Percentiles rank a stretch among this genome's conserved stretches.
Conservation (phyloP, 805 yeast species). For the Lachancea quebecensis region DNA sequence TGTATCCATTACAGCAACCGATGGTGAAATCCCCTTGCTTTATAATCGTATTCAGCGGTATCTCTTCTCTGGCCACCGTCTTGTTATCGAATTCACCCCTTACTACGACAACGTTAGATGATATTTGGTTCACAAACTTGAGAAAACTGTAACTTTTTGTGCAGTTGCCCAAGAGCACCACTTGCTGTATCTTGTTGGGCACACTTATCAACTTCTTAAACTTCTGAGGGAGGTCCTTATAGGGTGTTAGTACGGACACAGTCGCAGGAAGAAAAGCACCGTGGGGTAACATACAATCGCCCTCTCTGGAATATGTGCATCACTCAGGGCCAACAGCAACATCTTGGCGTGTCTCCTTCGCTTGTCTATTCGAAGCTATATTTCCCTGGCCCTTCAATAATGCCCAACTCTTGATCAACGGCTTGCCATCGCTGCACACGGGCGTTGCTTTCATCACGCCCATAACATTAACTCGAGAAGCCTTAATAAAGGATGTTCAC, state of each 20-base stretch:
- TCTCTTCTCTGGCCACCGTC: slow-evolving; percentile 25
- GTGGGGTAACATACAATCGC: slow-evolving; percentile 45
- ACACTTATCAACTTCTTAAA: slow-evolving; percentile 63
- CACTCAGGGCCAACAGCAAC: slow-evolving; percentile 81
- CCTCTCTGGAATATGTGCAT: slow-evolving; percentile 82
- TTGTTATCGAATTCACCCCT: slow-evolving; percentile 74
- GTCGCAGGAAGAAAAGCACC: neutral
- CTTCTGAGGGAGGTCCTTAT: slow-evolving; percentile 41
- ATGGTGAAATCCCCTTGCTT: slow-evolving; percentile 65
- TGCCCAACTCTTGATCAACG: neutral
- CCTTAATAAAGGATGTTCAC: too few species aligned
- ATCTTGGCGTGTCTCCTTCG: slow-evolving; percentile 28
- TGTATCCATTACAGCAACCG: slow-evolving; percentile 81
- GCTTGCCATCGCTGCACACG: neutral
- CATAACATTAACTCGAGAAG: too few species aligned
- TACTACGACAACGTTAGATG: slow-evolving; percentile 68
- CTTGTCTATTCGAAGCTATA: neutral
- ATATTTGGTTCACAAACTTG: slow-evolving; percentile 56
- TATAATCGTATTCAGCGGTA: slow-evolving; percentile 61
- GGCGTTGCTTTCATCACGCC: neutral
- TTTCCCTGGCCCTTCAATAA: neutral
- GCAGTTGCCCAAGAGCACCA: slow-evolving; percentile 77
- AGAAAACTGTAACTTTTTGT: slow-evolving; percentile 59
- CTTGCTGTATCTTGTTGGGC: slow-evolving; percentile 83
- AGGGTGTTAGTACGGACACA: slow-evolving; percentile 6